Conservation (phyloP, 208 protist species). For the Wallacemonas sp. region DNA sequence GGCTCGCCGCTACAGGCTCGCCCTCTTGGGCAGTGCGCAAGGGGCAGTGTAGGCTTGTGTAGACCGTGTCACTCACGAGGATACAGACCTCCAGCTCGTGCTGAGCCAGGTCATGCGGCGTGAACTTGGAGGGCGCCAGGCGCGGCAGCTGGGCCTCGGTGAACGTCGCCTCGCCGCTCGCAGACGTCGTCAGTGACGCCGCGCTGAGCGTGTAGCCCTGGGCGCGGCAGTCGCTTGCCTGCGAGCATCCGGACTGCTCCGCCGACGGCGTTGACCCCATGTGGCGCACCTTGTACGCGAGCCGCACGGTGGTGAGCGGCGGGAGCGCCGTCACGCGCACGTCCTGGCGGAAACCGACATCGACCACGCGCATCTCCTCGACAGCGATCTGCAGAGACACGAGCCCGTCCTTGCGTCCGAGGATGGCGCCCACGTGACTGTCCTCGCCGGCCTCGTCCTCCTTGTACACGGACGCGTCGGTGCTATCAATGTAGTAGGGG, state of each 20-base stretch:
- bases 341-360: neutral
- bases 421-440: constrained; percentile 12
- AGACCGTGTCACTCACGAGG: neutral
- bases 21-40: neutral
- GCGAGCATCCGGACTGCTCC: neutral
- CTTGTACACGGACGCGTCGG: constrained; percentile 18
- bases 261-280: neutral
- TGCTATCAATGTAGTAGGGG: constrained; percentile 14
- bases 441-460: neutral
- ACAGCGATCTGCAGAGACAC: constrained; percentile 22
- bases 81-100: constrained; percentile 15
- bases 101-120: neutral
- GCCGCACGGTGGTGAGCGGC: neutral
- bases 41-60: neutral
- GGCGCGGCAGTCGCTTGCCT: neutral
- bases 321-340: constrained; percentile 2
- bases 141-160: neutral
- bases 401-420: constrained; percentile 4
- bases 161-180: constrained; percentile 4
- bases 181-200: neutral
- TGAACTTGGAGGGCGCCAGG: neutral
- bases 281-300: constrained; percentile 3
- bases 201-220: constrained; percentile 2
- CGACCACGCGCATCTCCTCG: constrained; percentile 25
- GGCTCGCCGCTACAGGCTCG: too few species aligned